Evolutionary conservation across 306 rosid species (phyloP).

Genomic region (Datisca glomerata): DNA sequence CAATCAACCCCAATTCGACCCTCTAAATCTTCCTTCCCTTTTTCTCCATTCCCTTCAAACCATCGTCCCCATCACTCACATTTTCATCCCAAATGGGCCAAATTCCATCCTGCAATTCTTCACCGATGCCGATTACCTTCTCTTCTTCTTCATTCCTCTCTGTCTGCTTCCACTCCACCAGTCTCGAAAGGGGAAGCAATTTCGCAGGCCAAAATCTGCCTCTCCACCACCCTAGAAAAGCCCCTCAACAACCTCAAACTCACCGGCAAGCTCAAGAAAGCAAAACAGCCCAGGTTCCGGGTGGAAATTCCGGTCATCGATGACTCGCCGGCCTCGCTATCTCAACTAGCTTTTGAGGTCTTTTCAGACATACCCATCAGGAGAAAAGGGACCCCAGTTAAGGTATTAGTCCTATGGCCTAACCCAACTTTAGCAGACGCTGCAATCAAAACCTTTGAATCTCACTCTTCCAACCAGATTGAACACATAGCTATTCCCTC

Average conservation of each 20-base stretch:
- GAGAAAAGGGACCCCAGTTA: conserved; percentile 47
- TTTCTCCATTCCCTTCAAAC: conserved; percentile 19
- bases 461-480: conserved; percentile 29
- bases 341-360: conserved; percentile 50
- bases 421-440: conserved; percentile 25
- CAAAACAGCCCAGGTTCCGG: conserved; percentile 59
- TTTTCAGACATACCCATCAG: conserved; percentile 50
- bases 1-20: conserved; percentile 15
- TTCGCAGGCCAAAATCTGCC: conserved; percentile 65
- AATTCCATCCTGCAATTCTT: conserved; percentile 16
- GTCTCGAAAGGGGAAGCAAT: conserved; percentile 68
- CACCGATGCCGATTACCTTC: conserved; percentile 20
- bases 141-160: conserved; percentile 23
- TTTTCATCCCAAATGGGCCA: conserved; percentile 14
- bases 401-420: conserved; percentile 48
- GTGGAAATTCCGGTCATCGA: conserved; percentile 68
- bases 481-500: conserved; percentile 44
- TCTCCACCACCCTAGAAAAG: conserved; percentile 54
- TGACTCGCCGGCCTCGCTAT: conserved; percentile 44
- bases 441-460: conserved; percentile 32
- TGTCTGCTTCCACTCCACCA: conserved; percentile 65
- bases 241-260: conserved; percentile 73
- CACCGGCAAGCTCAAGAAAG: conserved; percentile 48
- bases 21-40: conserved; percentile 16
- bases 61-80: conserved; percentile 13